These are phyloP conservation scores for Suhomyces canberraensis DNA, from an alignment of 805 yeast species.

Conservation along the genomic window DNA sequence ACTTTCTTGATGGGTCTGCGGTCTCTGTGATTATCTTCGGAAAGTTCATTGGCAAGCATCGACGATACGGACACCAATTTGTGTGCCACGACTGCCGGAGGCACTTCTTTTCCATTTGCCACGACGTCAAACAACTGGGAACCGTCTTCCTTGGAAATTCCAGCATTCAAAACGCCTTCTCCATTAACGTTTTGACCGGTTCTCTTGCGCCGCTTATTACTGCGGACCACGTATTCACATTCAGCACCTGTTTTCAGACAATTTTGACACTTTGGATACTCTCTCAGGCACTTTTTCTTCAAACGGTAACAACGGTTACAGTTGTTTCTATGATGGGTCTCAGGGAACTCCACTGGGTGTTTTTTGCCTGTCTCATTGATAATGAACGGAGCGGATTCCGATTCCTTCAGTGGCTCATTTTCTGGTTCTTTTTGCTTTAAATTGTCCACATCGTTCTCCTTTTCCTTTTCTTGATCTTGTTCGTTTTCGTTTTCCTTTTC, in stretches of 20 bases:
- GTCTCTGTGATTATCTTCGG: background rate
- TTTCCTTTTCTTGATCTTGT: too few relatives aligned
- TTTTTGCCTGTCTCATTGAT: slow-evolving; percentile 3
- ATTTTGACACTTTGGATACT: slow-evolving; percentile 36
- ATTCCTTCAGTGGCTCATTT: background rate
- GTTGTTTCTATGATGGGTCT: slow-evolving; percentile 34
- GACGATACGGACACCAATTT: slow-evolving; percentile 23
- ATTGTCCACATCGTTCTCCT: too few relatives aligned
- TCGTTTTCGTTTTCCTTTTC: background rate
- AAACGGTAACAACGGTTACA: slow-evolving; percentile 40
- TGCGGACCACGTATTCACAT: slow-evolving; percentile 36
- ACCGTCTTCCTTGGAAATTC: slow-evolving; percentile 2
- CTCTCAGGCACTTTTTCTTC: slow-evolving; percentile 41
- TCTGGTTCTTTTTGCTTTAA: slow-evolving; percentile 2
- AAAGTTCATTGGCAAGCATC: slow-evolving; percentile 13
- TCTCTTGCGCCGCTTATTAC: slow-evolving; percentile 23
- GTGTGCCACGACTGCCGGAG: slow-evolving; percentile 12
- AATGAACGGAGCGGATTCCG: background rate
- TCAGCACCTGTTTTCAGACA: slow-evolving; percentile 33
- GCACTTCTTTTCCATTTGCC: slow-evolving; percentile 2
- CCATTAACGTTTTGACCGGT: slow-evolving; percentile 1
- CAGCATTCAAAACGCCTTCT: slow-evolving; percentile 1
- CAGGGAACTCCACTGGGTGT: slow-evolving; percentile 8
- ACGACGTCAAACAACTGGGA: slow-evolving; percentile 7
- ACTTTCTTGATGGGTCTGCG: slow-evolving; percentile 5